Conservation (phyloP, 139 green algal species). For the Auxenochlorella pyrenoidosa region DNA sequence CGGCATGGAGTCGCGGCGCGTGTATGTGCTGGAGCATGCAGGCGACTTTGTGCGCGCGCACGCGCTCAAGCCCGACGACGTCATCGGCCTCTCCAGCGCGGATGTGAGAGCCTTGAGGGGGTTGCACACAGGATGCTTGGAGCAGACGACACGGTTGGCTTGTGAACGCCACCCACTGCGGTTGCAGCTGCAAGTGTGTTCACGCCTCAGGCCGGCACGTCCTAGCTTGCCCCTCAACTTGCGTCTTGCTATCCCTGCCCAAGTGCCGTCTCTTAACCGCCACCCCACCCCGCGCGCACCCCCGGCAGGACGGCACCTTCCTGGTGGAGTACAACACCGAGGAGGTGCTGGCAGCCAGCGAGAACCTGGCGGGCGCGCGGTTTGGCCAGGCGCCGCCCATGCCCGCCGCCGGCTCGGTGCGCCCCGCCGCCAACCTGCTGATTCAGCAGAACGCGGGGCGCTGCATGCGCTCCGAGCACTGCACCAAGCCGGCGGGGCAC, state of each 20-base stretch:
- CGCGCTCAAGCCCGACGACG: slow-evolving; percentile 62
- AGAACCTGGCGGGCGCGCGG: slow-evolving; percentile 46
- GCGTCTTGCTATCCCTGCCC: too few relatives aligned
- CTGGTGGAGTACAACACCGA: slow-evolving; percentile 56
- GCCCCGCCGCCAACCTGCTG: slow-evolving; percentile 46
- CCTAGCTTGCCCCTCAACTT: too few relatives aligned
- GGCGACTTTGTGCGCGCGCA: slow-evolving; percentile 55
- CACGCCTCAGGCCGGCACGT: too few relatives aligned
- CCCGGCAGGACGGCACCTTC: slow-evolving; percentile 48
- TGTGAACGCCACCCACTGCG: too few relatives aligned
- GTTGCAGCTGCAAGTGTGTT: too few relatives aligned
- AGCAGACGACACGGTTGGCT: too few relatives aligned
- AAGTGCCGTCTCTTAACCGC: too few relatives aligned
- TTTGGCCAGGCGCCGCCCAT: slow-evolving; percentile 28
- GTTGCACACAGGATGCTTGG: neutral
- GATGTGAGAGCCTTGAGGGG: neutral
- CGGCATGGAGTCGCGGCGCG: slow-evolving; percentile 70
- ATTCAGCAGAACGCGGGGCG: slow-evolving; percentile 51
- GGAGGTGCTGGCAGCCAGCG: slow-evolving; percentile 50
- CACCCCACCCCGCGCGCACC: too few relatives aligned
- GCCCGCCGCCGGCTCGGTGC: slow-evolving; percentile 3
- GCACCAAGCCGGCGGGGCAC: slow-evolving; percentile 66
- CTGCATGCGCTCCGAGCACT: slow-evolving; percentile 64
- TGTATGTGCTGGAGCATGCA: slow-evolving; percentile 83
- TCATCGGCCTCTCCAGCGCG: slow-evolving; percentile 65